A percentile compares a stretch with the other conserved stretches of the same genome.
These are phyloP conservation scores for Penicillium cataractarum DNA, from an alignment of 495 filamentous ascomycete genomes.

Conservation along the genomic window DNA sequence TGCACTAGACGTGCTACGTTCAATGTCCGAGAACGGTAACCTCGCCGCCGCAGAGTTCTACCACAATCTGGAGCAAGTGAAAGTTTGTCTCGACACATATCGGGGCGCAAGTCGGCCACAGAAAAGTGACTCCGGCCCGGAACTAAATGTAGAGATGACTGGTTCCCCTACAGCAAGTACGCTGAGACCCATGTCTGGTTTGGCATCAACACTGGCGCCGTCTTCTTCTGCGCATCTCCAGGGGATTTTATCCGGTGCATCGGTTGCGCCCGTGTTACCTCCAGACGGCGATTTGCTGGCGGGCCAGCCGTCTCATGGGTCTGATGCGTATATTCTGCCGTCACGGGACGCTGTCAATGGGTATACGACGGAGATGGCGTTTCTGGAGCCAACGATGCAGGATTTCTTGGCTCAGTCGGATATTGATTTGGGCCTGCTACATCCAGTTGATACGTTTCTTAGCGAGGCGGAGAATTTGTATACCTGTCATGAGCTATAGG, in stretches of 20 bases:
- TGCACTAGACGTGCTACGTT: slow-evolving; percentile 41
- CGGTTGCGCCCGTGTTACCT: slow-evolving; percentile 6
- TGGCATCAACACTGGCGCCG: slow-evolving; percentile 1
- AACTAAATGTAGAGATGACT: background rate
- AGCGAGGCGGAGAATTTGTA: slow-evolving; percentile 45
- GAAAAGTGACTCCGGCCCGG: background rate
- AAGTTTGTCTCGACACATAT: slow-evolving; percentile 38
- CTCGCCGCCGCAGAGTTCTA: slow-evolving; percentile 47
- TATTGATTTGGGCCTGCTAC: slow-evolving; percentile 43
- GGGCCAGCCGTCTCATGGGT: background rate
- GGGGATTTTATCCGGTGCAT: slow-evolving; percentile 1
- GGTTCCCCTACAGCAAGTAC: slow-evolving; percentile 5
- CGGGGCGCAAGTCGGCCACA: slow-evolving; percentile 9
- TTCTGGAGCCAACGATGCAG: slow-evolving; percentile 51
- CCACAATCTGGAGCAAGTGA: slow-evolving; percentile 42
- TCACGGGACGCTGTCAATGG: slow-evolving; percentile 25
- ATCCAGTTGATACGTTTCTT: slow-evolving; percentile 48
- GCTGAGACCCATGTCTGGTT: background rate
- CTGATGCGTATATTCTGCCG: slow-evolving; percentile 21
- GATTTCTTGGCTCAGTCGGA: slow-evolving; percentile 50
- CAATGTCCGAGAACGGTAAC: slow-evolving; percentile 49
- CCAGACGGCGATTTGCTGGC: slow-evolving; percentile 4
- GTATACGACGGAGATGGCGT: slow-evolving; percentile 50
- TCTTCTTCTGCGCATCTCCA: background rate
- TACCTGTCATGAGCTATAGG: slow-evolving; percentile 38